Evolutionary conservation across 139 green algal genomes (phyloP).

Genomic region (Auxenochlorella pyrenoidosa): DNA sequence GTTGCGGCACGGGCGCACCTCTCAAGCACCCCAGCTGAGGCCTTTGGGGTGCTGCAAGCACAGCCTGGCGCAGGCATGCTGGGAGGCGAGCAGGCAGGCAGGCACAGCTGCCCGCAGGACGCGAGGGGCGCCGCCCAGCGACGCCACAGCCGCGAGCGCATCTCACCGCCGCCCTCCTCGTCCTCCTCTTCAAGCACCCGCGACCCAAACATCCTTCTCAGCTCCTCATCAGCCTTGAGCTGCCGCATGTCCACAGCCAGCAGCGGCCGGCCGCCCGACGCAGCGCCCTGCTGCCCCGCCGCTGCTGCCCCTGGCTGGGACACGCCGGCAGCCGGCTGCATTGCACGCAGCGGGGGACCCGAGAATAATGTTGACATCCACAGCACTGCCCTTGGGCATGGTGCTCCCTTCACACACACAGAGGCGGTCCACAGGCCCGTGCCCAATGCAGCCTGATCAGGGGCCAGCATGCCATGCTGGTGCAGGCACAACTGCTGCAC

Average conservation of each 20-base stretch:
- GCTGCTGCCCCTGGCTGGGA: neutral
- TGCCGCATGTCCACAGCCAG: constrained; percentile 68
- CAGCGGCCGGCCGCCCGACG: constrained; percentile 41
- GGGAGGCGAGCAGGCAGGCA: neutral
- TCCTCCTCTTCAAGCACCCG: constrained; percentile 62
- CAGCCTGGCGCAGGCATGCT: neutral
- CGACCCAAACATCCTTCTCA: constrained; percentile 87
- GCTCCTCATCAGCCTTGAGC: constrained; percentile 80
- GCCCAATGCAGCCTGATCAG: neutral
- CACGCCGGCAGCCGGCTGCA: neutral
- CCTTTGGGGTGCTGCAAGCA: neutral
- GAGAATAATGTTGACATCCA: too few relatives aligned
- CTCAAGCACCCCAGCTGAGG: neutral
- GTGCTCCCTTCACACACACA: too few relatives aligned
- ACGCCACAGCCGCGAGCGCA: neutral
- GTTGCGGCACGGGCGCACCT: neutral
- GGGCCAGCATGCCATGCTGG: neutral
- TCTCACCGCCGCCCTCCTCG: neutral
- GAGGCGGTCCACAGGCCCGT: neutral
- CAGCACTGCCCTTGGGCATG: too few relatives aligned
- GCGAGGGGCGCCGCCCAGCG: too few relatives aligned
- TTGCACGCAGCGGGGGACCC: neutral
- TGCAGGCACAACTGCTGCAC: too few relatives aligned
- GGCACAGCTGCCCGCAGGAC: neutral
- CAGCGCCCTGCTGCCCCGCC: neutral